These are phyloP conservation scores for Erysimum pusillum DNA, from an alignment of 441 rosid species.

Conservation along the genomic window DNA sequence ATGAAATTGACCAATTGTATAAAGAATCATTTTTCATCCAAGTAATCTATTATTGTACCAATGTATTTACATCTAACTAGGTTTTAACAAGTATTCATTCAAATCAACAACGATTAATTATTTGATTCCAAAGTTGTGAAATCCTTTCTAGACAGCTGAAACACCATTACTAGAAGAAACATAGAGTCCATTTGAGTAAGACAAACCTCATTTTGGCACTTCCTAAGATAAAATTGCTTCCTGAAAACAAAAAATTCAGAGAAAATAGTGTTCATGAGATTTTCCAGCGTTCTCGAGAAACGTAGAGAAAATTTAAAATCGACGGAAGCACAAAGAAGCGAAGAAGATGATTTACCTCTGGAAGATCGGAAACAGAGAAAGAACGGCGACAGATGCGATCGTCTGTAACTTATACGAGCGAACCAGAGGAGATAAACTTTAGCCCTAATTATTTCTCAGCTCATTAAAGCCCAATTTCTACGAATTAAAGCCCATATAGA, in stretches of 20 bases:
- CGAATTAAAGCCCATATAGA: background rate
- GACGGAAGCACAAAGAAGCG: background rate
- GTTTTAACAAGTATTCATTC: background rate
- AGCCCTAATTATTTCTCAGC: background rate
- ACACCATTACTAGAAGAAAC: background rate
- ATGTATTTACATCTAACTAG: background rate
- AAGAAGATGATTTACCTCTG: constrained; percentile 21
- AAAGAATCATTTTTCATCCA: background rate
- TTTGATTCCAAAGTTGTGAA: background rate
- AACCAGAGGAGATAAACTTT: background rate
- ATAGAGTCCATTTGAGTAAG: background rate
- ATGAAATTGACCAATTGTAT: background rate
- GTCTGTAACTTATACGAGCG: constrained; percentile 15
- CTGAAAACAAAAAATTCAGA: constrained; percentile 14
- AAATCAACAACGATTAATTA: constrained; percentile 3
- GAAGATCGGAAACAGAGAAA: constrained; percentile 30
- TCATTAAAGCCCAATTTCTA: background rate
- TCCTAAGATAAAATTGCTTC: constrained; percentile 9
- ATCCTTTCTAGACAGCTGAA: background rate
- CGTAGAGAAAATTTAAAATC: background rate
- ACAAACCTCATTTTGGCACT: constrained; percentile 48
- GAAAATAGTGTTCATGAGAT: background rate
- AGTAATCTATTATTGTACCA: background rate
- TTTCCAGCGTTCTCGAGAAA: background rate
- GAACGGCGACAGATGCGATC: constrained; percentile 15